These are phyloP conservation scores for Carallia pectinifolia DNA, from an alignment of 345 rosid genomes.

Conservation along the genomic window DNA sequence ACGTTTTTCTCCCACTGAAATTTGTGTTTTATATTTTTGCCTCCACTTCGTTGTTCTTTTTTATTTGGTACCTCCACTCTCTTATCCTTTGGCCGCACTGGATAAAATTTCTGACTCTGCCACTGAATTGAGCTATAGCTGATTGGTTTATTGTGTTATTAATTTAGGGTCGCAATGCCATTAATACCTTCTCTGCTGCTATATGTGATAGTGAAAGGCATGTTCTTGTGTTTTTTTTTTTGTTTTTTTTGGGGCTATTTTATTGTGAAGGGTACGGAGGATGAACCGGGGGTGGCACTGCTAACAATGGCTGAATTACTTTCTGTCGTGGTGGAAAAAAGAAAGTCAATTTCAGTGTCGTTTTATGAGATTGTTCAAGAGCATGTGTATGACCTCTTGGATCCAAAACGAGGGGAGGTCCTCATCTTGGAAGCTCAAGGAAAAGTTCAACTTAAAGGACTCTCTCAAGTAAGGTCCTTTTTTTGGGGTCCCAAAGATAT, in stretches of 20 bases:
- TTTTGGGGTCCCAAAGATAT: too few species aligned
- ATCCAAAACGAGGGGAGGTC: constrained; percentile 44
- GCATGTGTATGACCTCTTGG: constrained; percentile 49
- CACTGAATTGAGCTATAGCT: too few species aligned
- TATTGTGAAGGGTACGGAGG: constrained; percentile 52
- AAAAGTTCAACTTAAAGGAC: constrained; percentile 64
- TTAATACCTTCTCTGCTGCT: neutral
- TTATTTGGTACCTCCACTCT: too few species aligned
- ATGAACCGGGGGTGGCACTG: constrained; percentile 45
- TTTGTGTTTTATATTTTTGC: too few species aligned
- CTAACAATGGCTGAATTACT: constrained; percentile 49
- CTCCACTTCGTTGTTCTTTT: too few species aligned
- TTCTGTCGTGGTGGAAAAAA: constrained; percentile 39
- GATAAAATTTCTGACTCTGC: too few species aligned
- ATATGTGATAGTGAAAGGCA: neutral
- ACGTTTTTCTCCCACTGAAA: too few species aligned
- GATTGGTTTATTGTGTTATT: neutral
- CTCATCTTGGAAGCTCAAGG: constrained; percentile 47
- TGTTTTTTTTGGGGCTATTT: neutral
- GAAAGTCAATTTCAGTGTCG: constrained; percentile 38
- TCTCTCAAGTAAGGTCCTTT: constrained; percentile 58
- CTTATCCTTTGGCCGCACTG: too few species aligned
- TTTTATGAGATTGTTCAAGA: constrained; percentile 55
- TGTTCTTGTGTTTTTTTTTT: neutral
- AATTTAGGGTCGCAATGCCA: too few species aligned